phyloP scores from a whole-genome alignment of 306 rosid genomes.

The Sicyos edulis region DNA sequence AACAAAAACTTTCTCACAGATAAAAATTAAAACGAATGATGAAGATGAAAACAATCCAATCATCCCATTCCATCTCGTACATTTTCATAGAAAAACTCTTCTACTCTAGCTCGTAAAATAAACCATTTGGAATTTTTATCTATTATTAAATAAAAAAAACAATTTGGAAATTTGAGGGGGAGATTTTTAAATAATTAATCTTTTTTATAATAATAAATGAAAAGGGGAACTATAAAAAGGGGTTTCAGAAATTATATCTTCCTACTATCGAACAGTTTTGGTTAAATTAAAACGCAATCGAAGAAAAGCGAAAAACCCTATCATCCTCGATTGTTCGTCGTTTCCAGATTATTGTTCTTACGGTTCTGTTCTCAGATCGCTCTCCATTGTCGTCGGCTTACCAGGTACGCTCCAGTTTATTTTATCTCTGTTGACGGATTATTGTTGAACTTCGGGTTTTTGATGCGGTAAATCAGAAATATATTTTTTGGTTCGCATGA shows the following conservation, averaged over 20 bases:
- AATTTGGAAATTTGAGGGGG: too few species aligned
- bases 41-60: too few species aligned
- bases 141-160: too few species aligned
- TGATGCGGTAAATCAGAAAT: not conserved
- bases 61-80: too few species aligned
- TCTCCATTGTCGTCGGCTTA: not conserved
- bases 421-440: not conserved
- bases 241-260: not conserved
- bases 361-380: slow-evolving; percentile 3
- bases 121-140: too few species aligned
- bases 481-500: not conserved
- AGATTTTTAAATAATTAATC: too few species aligned
- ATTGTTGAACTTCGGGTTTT: not conserved
- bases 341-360: slow-evolving; percentile 12
- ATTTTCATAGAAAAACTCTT: too few species aligned
- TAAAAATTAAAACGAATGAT: too few species aligned
- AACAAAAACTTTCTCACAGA: too few species aligned
- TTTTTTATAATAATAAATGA: too few species aligned
- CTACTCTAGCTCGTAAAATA: too few species aligned
- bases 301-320: not conserved
- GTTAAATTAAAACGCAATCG: not conserved
- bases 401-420: slow-evolving; percentile 11
- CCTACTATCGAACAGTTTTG: not conserved
- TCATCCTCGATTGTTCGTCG: not conserved
- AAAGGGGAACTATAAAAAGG: not conserved